phyloP scores from a whole-genome alignment of 805 yeast species.

The Candida bentonensis region DNA sequence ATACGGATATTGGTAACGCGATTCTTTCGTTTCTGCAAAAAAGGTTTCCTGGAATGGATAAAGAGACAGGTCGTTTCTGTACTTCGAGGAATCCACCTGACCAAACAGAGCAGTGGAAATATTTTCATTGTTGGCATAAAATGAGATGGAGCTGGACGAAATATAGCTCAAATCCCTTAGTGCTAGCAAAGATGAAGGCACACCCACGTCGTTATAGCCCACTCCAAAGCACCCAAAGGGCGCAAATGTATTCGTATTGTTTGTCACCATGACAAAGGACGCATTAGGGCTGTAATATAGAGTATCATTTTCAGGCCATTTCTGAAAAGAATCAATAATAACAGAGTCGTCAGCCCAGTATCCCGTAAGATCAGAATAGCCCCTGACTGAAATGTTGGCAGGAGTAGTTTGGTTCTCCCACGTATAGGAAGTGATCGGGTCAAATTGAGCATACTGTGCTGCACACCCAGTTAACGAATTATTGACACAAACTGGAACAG shows the following conservation, averaged over 20 bases:
- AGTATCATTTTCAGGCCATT: background rate
- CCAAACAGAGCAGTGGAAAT: background rate
- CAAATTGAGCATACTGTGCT: background rate
- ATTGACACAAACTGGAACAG: background rate
- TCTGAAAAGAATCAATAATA: background rate
- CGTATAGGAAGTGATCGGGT: background rate
- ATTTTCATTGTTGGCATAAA: background rate
- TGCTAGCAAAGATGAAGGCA: background rate
- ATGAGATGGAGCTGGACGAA: background rate
- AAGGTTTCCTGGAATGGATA: background rate
- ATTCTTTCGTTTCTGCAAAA: background rate
- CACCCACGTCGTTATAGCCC: background rate
- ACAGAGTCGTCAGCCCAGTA: background rate
- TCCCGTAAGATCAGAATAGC: background rate
- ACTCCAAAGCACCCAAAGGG: background rate
- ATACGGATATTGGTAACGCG: background rate
- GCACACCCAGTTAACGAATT: background rate
- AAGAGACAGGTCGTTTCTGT: background rate
- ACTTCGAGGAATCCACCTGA: background rate
- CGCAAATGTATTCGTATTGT: background rate
- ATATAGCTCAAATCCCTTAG: background rate
- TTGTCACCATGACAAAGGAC: background rate
- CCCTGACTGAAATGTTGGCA: background rate
- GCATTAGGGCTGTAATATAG: too few relatives aligned
- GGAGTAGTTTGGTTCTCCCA: background rate